phyloP scores from a whole-genome alignment of 140 eudicot species.

The Senecio squalidus region DNA sequence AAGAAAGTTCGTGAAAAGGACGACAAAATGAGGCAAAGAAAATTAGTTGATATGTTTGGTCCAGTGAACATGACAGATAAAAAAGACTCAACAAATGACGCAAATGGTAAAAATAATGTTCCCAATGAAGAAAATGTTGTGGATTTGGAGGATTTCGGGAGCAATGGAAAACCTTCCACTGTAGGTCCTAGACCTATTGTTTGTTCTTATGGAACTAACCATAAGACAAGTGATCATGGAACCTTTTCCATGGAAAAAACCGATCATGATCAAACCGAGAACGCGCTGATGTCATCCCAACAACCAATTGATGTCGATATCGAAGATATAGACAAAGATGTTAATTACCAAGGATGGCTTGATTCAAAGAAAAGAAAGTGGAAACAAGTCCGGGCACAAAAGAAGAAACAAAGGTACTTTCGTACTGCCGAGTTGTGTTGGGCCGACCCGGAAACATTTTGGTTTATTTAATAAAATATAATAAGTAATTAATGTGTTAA shows the following conservation, averaged over 20 bases:
- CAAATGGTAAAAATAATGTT: constrained; percentile 25
- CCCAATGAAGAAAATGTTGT: constrained; percentile 37
- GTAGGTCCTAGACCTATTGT: constrained; percentile 73
- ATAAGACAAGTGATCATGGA: constrained; percentile 26
- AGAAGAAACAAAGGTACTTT: constrained; percentile 78
- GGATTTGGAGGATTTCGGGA: constrained; percentile 88
- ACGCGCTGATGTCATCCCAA: constrained; percentile 18
- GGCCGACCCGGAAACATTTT: too few species aligned
- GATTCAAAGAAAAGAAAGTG: constrained; percentile 80
- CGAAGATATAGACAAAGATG: constrained; percentile 53
- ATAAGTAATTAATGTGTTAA: too few species aligned
- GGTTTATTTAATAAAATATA: too few species aligned
- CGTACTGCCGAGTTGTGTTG: too few species aligned
- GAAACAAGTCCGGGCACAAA: constrained; percentile 80
- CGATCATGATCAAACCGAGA: constrained; percentile 25
- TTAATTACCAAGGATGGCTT: constrained; percentile 95
- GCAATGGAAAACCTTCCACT: constrained; percentile 34
- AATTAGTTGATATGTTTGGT: constrained; percentile 62
- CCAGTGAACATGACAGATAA: constrained; percentile 36
- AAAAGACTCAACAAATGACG: constrained; percentile 18
- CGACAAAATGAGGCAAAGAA: constrained; percentile 89
- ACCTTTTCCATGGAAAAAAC: constrained; percentile 16
- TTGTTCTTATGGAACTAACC: constrained; percentile 51
- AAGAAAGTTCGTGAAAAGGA: constrained; percentile 94
- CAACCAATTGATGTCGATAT: constrained; percentile 25